Conservation (phyloP, 257 asterid genomes). For the Leptodermis oblonga region DNA sequence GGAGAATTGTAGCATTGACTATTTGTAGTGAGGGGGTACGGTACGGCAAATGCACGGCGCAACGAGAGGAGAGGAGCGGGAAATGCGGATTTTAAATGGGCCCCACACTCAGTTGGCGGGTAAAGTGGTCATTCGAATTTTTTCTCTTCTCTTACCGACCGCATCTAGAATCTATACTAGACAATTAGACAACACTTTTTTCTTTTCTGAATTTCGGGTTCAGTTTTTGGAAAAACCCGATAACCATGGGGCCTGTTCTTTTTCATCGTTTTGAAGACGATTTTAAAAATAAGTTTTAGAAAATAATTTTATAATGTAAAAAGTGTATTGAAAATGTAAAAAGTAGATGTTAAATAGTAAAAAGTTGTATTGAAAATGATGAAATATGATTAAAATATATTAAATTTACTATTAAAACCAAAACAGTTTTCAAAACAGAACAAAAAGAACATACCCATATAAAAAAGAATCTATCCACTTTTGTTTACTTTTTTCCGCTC, state of each 20-base stretch:
- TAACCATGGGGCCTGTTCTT: too few relatives aligned
- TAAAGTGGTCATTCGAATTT: background rate
- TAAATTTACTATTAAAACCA: too few relatives aligned
- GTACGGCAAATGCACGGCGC: conserved; percentile 36
- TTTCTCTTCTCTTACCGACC: background rate
- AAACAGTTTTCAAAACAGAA: too few relatives aligned
- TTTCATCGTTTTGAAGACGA: too few relatives aligned
- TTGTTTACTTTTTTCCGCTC: background rate
- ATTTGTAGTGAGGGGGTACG: background rate
- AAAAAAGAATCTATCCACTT: background rate
- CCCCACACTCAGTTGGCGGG: conserved; percentile 6
- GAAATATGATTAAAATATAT: too few relatives aligned
- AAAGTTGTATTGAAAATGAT: too few relatives aligned
- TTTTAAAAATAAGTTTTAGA: too few relatives aligned
- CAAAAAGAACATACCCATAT: too few relatives aligned
- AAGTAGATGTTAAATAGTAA: too few relatives aligned
- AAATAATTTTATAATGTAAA: too few relatives aligned
- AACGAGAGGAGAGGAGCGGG: conserved; percentile 38
- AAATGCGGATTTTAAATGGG: conserved; percentile 31
- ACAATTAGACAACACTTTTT: conserved; percentile 1
- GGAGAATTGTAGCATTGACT: background rate
- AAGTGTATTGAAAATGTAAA: too few relatives aligned
- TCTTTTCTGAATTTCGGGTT: background rate
- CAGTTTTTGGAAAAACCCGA: background rate
- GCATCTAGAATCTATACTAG: background rate